Percentiles rank a stretch among this genome's conserved stretches.
Conservation (phyloP, 2,329 filamentous ascomycete genomes). For the Neonectria punicea region DNA sequence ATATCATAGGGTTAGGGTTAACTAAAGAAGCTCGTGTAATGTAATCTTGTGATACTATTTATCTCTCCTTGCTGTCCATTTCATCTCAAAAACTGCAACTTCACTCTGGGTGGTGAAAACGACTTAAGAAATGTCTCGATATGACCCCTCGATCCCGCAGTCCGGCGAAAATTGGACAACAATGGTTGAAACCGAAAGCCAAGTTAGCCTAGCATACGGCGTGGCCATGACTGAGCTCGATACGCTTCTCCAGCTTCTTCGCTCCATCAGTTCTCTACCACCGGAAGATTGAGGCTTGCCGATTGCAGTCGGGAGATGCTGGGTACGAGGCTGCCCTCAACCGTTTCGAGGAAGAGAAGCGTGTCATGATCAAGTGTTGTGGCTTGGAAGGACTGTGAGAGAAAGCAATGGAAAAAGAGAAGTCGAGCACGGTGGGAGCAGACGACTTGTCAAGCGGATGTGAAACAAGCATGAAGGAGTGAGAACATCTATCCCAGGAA, state of each 20-base stretch:
- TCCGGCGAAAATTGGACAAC: constrained; percentile 26
- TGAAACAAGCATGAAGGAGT: constrained; percentile 25
- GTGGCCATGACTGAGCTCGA: constrained; percentile 31
- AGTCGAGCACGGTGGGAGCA: neutral
- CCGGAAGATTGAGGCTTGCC: constrained; percentile 24
- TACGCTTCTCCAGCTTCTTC: constrained; percentile 26
- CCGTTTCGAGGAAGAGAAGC: constrained; percentile 31
- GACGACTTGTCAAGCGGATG: constrained; percentile 34
- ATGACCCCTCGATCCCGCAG: constrained; percentile 29
- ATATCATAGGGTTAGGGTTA: neutral
- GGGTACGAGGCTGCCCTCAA: constrained; percentile 21
- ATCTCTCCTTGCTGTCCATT: neutral
- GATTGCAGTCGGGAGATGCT: constrained; percentile 22
- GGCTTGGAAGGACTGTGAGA: constrained; percentile 30
- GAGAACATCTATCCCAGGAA: neutral
- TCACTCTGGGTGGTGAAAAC: neutral
- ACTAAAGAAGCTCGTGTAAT: constrained; percentile 5
- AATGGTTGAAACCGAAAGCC: constrained; percentile 24
- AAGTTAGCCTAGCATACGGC: constrained; percentile 32
- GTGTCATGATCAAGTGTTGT: constrained; percentile 33
- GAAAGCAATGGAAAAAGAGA: constrained; percentile 25
- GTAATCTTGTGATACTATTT: constrained; percentile 20
- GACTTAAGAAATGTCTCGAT: constrained; percentile 19
- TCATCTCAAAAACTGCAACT: neutral
- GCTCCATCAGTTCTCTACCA: constrained; percentile 10